phyloP scores from a whole-genome alignment of 257 asterid genomes.

The Gynochthodes officinalis region DNA sequence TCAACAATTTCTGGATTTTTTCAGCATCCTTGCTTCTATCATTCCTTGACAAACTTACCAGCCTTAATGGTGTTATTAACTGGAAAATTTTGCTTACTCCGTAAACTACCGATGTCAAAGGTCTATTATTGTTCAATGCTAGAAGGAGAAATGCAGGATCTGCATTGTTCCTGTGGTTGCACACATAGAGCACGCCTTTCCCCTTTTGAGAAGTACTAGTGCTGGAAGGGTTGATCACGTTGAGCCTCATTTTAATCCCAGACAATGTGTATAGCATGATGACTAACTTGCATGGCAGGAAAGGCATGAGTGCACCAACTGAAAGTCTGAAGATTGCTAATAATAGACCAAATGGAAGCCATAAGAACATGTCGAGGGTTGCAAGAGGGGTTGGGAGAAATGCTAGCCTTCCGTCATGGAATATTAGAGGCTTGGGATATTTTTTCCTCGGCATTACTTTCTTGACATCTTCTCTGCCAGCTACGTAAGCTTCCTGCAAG shows the following conservation, averaged over 20 bases:
- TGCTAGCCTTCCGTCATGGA: slow-evolving; percentile 63
- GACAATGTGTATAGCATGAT: slow-evolving; percentile 12
- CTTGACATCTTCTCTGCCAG: not conserved
- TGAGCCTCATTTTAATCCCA: slow-evolving; percentile 21
- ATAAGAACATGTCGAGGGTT: slow-evolving; percentile 40
- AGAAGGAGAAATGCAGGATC: slow-evolving; percentile 2
- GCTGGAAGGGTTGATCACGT: not conserved
- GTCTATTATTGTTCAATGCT: not conserved
- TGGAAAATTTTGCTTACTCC: slow-evolving; percentile 7
- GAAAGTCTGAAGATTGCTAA: slow-evolving; percentile 29
- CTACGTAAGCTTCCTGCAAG: slow-evolving; percentile 7
- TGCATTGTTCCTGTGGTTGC: slow-evolving; percentile 11
- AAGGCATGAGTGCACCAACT: slow-evolving; percentile 15
- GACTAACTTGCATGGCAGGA: slow-evolving; percentile 25
- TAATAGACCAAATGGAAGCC: slow-evolving; percentile 47
- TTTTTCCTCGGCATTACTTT: slow-evolving; percentile 24
- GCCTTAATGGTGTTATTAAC: slow-evolving; percentile 6
- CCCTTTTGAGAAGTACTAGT: not conserved
- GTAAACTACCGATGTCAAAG: slow-evolving; percentile 1
- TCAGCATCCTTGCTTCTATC: not conserved
- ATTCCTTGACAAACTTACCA: not conserved
- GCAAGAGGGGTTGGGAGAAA: slow-evolving; percentile 42
- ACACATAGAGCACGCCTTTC: slow-evolving; percentile 6
- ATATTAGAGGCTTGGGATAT: slow-evolving; percentile 48
- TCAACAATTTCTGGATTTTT: not conserved